Conservation (phyloP, 768 basidiomycete species). For the Naematelia aurantialba region DNA sequence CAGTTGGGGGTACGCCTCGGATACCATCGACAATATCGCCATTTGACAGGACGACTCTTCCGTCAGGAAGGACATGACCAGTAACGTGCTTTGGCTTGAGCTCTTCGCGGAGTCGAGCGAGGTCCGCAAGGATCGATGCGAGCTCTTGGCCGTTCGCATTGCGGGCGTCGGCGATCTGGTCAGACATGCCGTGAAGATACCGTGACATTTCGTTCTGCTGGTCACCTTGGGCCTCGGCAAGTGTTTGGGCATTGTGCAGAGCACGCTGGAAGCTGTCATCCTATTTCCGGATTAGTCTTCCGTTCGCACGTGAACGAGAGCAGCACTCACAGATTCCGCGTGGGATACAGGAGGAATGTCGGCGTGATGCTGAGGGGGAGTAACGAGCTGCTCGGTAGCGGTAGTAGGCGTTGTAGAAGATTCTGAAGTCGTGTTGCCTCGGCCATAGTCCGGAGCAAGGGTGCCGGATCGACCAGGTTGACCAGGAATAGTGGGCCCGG, state of each 20-base stretch:
- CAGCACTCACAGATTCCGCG: neutral
- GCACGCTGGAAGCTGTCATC: slow-evolving; percentile 41
- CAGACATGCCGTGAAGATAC: slow-evolving; percentile 45
- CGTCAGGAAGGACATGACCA: slow-evolving; percentile 42
- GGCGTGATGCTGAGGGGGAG: slow-evolving; percentile 16
- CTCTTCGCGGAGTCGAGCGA: slow-evolving; percentile 39
- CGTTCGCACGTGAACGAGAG: too few relatives aligned
- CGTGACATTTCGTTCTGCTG: slow-evolving; percentile 49
- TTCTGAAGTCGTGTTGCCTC: slow-evolving; percentile 34
- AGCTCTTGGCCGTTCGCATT: slow-evolving; percentile 33
- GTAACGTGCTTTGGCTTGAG: slow-evolving; percentile 40
- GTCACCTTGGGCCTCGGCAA: slow-evolving; percentile 46
- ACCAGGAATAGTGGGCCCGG: slow-evolving; percentile 24
- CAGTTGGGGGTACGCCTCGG: slow-evolving; percentile 34
- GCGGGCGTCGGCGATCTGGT: slow-evolving; percentile 39
- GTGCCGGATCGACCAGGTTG: slow-evolving; percentile 10
- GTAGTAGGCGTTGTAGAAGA: slow-evolving; percentile 29
- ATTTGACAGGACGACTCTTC: slow-evolving; percentile 39
- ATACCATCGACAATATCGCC: slow-evolving; percentile 42
- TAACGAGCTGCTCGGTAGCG: slow-evolving; percentile 27
- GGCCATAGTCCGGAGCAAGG: slow-evolving; percentile 32
- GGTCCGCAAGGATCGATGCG: slow-evolving; percentile 41
- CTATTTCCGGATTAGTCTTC: slow-evolving; percentile 10
- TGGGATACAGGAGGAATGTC: slow-evolving; percentile 10
- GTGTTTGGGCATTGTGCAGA: slow-evolving; percentile 32